Base-by-base conservation (phyloP, 2,329 filamentous ascomycete genomes). In the Polychaeton citri region DNA sequence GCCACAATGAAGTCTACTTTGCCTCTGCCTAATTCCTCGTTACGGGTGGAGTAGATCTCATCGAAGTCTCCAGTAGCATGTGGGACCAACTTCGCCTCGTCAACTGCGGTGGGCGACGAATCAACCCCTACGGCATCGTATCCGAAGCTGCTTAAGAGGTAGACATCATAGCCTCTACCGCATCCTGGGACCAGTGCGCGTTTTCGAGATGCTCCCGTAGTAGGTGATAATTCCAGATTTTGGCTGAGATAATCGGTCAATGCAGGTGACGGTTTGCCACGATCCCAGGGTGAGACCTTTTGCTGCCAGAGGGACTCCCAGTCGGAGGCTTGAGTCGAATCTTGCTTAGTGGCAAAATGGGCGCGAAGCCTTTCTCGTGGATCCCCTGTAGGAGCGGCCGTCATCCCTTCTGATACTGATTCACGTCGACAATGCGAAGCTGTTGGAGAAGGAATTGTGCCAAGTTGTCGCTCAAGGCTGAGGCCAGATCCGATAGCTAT, bases 111-210 rank as follows among this genome's bases (percentile, higher is more conserved):
- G 6, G 63, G 50, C 31, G 76, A 77, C 37, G 72, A 69, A 52
- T 92, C 85, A 2, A 93, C 60, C 0, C 83, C 86, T 49, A 74
- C 77, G 1, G 76, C 75, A 58, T 92, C 79, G 54, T 82, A 90
- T 1, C 85, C 85, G 50, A 79, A 74, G 7, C 74, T 73, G 34
- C 76, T 72, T 31, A 93, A 68, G 24, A 93, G 65, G 7, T 84
- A 65, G 2, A 85, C 81, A 60, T 93, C 86, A 51, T 90, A 80
- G 4, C 85, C 86, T 32, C 73, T 71, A 0, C 85, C 86, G 57
- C 85, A 93, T 4, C 84, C 85, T 0, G 85, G 81, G 0, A 93
- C 79, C 6, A 92, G 64, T 1, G 79, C 84, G 38, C 63, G 65
- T 47, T 70, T 72, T 38, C 56, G 62, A 48, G 40, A 37, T 8